phyloP scores from a whole-genome alignment of 345 rosid species.

The Citropsis articulata region DNA sequence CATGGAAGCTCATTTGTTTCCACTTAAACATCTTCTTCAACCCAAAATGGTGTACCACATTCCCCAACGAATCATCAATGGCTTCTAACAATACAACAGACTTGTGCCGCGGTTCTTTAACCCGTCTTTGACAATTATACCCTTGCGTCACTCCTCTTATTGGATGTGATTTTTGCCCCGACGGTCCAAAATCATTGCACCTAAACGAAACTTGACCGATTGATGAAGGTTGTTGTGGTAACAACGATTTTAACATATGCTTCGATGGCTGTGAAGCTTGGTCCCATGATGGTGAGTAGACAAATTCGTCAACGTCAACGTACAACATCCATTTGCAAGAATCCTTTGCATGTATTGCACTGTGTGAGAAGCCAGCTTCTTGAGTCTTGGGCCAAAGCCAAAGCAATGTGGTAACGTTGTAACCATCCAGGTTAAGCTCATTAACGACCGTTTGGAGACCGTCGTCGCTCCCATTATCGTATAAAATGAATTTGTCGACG shows the following conservation, averaged over 20 bases:
- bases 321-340: conserved; percentile 80
- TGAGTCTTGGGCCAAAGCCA: conserved; percentile 95
- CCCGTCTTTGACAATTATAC: conserved; percentile 53
- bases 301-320: conserved; percentile 77
- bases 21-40: conserved; percentile 29
- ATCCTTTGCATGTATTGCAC: conserved; percentile 41
- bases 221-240: conserved; percentile 9
- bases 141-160: conserved; percentile 76
- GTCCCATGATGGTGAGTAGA: conserved; percentile 68
- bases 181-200: conserved; percentile 83
- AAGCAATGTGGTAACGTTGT: conserved; percentile 35
- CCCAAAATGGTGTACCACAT: conserved; percentile 72
- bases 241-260: conserved; percentile 42
- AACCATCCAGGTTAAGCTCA: conserved; percentile 43
- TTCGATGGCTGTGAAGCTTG: conserved; percentile 33
- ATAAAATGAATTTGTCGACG: conserved; percentile 61
- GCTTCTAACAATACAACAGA: conserved; percentile 68
- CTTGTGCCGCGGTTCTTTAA: conserved; percentile 67
- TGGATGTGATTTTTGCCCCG: conserved; percentile 55
- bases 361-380: conserved; percentile 90
- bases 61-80: conserved; percentile 48
- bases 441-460: conserved; percentile 34
- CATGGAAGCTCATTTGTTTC: conserved; percentile 31
- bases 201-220: conserved; percentile 62
- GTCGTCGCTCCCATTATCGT: conserved; percentile 82